Evolutionary conservation across 805 yeast species (phyloP).

Genomic region (Candida caryicola): DNA sequence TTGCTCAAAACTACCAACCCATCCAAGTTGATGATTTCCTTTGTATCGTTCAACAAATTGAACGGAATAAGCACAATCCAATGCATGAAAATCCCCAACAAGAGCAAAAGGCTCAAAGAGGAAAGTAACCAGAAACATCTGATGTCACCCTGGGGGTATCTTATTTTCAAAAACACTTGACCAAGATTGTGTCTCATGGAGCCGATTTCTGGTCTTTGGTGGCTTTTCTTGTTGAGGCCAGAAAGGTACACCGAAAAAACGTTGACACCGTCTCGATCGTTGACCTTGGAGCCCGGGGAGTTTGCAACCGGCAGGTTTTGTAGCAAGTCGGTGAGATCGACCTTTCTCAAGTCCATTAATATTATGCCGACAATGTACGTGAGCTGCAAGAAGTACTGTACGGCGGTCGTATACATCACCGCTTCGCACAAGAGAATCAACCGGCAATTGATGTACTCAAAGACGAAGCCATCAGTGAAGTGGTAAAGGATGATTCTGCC

Average conservation of each 20-base stretch:
- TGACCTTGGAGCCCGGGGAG: constrained; percentile 1
- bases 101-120: constrained; percentile 11
- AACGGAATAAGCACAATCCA: constrained; percentile 22
- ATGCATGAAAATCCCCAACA: constrained; percentile 16
- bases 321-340: constrained; percentile 56
- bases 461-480: constrained; percentile 14
- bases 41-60: constrained; percentile 11
- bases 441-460: constrained; percentile 14
- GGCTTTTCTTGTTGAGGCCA: constrained; percentile 10
- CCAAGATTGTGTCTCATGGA: constrained; percentile 30
- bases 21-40: constrained; percentile 8
- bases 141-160: constrained; percentile 35
- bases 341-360: constrained; percentile 62
- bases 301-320: constrained; percentile 1
- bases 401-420: constrained; percentile 43
- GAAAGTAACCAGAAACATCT: constrained; percentile 21
- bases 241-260: constrained; percentile 24
- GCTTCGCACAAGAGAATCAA: constrained; percentile 17
- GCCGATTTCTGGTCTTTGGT: constrained; percentile 14
- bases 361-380: constrained; percentile 65
- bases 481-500: constrained; percentile 7
- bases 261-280: constrained; percentile 27
- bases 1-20: constrained; percentile 12
- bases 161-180: constrained; percentile 30
- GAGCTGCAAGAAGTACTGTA: constrained; percentile 60